These are phyloP conservation scores for Talaromyces sp. DNA, from an alignment of 2,329 filamentous ascomycete species.

Conservation along the genomic window DNA sequence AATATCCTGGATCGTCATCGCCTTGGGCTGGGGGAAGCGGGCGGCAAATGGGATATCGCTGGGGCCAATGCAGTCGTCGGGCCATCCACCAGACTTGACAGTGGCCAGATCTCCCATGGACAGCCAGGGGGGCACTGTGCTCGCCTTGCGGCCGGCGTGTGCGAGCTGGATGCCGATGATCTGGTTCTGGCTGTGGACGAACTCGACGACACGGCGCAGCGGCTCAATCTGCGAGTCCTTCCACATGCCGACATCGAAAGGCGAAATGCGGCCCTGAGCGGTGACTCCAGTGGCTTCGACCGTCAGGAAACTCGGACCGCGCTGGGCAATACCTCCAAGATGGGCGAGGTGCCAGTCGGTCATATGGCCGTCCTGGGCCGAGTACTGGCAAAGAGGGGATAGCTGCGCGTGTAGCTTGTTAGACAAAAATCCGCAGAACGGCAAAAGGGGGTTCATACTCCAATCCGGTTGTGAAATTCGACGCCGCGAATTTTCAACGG, in stretches of 20 bases:
- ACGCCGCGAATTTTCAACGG: constrained; percentile 52
- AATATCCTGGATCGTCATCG: constrained; percentile 65
- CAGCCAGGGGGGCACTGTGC: constrained; percentile 50
- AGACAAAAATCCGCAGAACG: neutral
- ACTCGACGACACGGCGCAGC: constrained; percentile 24
- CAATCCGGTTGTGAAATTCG: constrained; percentile 60
- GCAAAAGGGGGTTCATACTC: constrained; percentile 25
- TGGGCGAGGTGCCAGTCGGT: constrained; percentile 42
- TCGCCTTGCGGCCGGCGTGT: constrained; percentile 54
- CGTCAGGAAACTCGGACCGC: constrained; percentile 49
- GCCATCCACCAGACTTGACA: constrained; percentile 49
- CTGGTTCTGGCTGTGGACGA: constrained; percentile 22
- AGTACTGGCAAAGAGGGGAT: constrained; percentile 55
- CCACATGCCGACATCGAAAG: constrained; percentile 29
- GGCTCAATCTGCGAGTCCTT: constrained; percentile 29
- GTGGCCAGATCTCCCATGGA: constrained; percentile 32
- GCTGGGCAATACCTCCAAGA: constrained; percentile 13
- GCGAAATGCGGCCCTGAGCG: constrained; percentile 30
- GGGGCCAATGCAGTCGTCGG: constrained; percentile 51
- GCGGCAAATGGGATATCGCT: constrained; percentile 58
- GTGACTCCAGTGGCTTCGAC: constrained; percentile 50
- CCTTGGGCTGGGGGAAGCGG: constrained; percentile 57
- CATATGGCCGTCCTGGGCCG: constrained; percentile 36
- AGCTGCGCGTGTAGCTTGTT: constrained; percentile 20
- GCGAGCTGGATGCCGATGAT: constrained; percentile 25